phyloP scores from a whole-genome alignment of 805 yeast genomes.

The Kazachstania africana region DNA sequence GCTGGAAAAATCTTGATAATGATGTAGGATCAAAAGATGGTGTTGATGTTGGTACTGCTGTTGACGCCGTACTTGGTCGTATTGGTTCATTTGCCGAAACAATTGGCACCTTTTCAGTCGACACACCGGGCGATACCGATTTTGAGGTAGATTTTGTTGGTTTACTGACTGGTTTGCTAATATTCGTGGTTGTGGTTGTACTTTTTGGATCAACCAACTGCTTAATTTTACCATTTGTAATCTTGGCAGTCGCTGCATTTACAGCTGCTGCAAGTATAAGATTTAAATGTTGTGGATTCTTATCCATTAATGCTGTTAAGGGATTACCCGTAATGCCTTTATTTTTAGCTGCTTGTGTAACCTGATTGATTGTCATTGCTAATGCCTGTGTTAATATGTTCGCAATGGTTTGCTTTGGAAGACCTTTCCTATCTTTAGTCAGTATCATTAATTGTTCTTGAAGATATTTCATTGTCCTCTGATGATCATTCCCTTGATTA shows the following conservation, averaged over 20 bases:
- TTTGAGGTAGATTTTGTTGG: no score
- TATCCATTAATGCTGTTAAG: slow-evolving; percentile 62
- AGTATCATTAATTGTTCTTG: slow-evolving; percentile 78
- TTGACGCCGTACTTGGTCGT: not conserved
- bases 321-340: slow-evolving; percentile 76
- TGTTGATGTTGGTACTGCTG: slow-evolving; percentile 7
- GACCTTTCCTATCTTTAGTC: slow-evolving; percentile 65
- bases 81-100: not conserved
- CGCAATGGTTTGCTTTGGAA: slow-evolving; percentile 73
- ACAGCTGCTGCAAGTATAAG: slow-evolving; percentile 70
- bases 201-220: slow-evolving; percentile 23
- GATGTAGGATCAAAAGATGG: slow-evolving; percentile 26
- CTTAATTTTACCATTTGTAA: slow-evolving; percentile 42
- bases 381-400: slow-evolving; percentile 79
- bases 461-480: slow-evolving; percentile 59
- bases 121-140: no score
- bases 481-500: slow-evolving; percentile 28
- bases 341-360: slow-evolving; percentile 75
- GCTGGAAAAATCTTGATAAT: slow-evolving; percentile 27
- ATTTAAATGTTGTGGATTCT: slow-evolving; percentile 71
- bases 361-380: slow-evolving; percentile 87
- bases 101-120: no score
- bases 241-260: slow-evolving; percentile 59
- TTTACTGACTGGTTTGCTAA: not conserved
- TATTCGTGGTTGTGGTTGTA: slow-evolving; percentile 9